Conservation (phyloP, 805 yeast genomes). For the Pichia nanzhaoensis region DNA sequence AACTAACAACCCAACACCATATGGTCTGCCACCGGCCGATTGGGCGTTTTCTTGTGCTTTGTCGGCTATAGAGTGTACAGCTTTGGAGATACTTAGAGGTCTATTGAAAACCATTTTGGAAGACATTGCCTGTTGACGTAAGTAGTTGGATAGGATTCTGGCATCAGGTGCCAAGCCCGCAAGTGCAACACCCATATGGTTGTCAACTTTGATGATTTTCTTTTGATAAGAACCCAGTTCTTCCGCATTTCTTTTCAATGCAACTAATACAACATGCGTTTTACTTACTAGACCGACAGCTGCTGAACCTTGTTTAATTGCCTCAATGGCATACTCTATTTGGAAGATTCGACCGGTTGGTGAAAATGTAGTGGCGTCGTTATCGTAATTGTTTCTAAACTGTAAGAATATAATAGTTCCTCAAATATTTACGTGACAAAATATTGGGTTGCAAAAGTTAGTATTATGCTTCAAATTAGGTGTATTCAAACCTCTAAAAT, state of each 20-base stretch:
- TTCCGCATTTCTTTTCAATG: constrained; percentile 93
- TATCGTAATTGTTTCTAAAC: constrained; percentile 98
- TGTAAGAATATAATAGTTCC: constrained; percentile 7
- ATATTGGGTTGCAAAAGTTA: neutral
- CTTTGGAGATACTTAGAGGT: constrained; percentile 74
- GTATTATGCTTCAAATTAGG: neutral
- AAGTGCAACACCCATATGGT: constrained; percentile 88
- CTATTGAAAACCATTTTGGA: constrained; percentile 80
- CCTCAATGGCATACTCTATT: constrained; percentile 86
- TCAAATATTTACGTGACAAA: too few relatives aligned
- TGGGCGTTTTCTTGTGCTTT: constrained; percentile 97
- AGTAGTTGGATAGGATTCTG: constrained; percentile 79
- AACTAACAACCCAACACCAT: constrained; percentile 91
- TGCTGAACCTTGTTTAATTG: constrained; percentile 96
- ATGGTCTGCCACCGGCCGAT: constrained; percentile 93
- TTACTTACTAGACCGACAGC: constrained; percentile 90
- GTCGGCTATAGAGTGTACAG: constrained; percentile 83
- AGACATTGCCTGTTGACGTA: constrained; percentile 87
- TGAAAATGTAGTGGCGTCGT: constrained; percentile 96
- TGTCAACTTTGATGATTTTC: constrained; percentile 86
- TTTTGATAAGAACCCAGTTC: constrained; percentile 96
- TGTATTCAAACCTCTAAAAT: too few relatives aligned
- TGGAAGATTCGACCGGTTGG: constrained; percentile 92
- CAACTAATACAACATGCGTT: constrained; percentile 85
- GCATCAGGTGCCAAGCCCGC: constrained; percentile 99